Conservation (phyloP, 2,329 filamentous ascomycete genomes). For the Penicillium brevicompactum region DNA sequence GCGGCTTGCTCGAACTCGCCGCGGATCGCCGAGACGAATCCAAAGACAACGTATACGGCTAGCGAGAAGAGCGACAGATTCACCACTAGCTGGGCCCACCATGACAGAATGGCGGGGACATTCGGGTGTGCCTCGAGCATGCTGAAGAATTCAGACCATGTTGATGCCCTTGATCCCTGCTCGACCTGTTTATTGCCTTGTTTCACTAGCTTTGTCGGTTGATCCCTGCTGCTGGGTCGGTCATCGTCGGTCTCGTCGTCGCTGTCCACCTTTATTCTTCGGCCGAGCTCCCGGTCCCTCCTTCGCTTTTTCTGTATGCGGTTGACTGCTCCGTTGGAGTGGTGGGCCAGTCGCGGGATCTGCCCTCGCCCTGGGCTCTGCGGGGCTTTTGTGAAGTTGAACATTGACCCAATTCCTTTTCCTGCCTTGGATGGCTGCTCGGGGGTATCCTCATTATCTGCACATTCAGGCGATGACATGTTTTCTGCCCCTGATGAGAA, state of each 20-base stretch:
- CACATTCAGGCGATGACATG: conserved; percentile 47
- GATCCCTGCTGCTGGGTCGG: conserved; percentile 38
- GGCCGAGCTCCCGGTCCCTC: conserved; percentile 50
- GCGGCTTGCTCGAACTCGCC: conserved; percentile 75
- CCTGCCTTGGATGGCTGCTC: conserved; percentile 38
- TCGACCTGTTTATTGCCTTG: conserved; percentile 19
- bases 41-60: conserved; percentile 66
- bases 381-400: conserved; percentile 43
- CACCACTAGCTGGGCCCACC: conserved; percentile 64
- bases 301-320: conserved; percentile 54
- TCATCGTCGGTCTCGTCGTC: conserved; percentile 49
- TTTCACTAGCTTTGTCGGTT: conserved; percentile 31
- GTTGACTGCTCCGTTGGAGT: conserved; percentile 48
- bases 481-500: conserved; percentile 53
- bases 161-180: conserved; percentile 34
- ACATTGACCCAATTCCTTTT: conserved; percentile 41
- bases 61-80: conserved; percentile 53
- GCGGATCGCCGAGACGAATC: conserved; percentile 69
- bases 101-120: conserved; percentile 66
- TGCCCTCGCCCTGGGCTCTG: conserved; percentile 65
- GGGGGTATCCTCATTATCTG: conserved; percentile 53
- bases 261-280: conserved; percentile 42
- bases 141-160: conserved; percentile 57
- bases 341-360: conserved; percentile 55
- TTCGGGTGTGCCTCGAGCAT: conserved; percentile 67